phyloP scores from a whole-genome alignment of 345 rosid species.

The Hibiscus mutabilis region DNA sequence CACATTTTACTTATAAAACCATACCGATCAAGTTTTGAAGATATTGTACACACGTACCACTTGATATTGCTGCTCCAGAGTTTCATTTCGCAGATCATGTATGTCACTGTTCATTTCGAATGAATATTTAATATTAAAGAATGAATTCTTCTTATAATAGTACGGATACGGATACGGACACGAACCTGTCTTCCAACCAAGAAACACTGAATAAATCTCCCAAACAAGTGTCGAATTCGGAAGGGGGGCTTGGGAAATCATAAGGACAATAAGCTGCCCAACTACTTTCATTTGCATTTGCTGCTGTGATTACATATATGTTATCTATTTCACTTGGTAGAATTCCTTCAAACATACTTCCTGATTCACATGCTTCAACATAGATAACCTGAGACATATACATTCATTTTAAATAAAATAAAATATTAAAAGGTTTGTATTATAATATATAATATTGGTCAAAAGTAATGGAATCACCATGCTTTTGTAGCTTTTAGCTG shows the following conservation, averaged over 20 bases:
- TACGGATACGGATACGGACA: too few relatives aligned
- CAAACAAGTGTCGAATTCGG: not conserved
- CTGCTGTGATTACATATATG: not conserved
- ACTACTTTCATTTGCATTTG: not conserved
- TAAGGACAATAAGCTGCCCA: not conserved
- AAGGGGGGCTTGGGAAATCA: not conserved
- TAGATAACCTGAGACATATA: not conserved
- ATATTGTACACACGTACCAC: not conserved
- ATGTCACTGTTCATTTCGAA: not conserved
- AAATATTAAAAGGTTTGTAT: too few relatives aligned
- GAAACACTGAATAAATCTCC: not conserved
- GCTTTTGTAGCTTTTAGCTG: not conserved
- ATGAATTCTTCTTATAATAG: too few relatives aligned
- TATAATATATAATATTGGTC: too few relatives aligned
- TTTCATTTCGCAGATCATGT: not conserved
- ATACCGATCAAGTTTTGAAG: too few relatives aligned
- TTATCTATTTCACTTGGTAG: not conserved
- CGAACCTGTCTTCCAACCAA: not conserved
- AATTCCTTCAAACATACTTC: not conserved
- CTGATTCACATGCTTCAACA: not conserved
- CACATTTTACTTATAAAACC: too few relatives aligned
- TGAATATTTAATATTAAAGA: too few relatives aligned
- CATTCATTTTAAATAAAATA: not conserved
- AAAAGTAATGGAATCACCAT: not conserved
- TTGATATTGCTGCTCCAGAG: not conserved